Base-by-base conservation (phyloP, 371 early-diverging fungal genomes). In the Paraphysoderma sedebokerense region DNA sequence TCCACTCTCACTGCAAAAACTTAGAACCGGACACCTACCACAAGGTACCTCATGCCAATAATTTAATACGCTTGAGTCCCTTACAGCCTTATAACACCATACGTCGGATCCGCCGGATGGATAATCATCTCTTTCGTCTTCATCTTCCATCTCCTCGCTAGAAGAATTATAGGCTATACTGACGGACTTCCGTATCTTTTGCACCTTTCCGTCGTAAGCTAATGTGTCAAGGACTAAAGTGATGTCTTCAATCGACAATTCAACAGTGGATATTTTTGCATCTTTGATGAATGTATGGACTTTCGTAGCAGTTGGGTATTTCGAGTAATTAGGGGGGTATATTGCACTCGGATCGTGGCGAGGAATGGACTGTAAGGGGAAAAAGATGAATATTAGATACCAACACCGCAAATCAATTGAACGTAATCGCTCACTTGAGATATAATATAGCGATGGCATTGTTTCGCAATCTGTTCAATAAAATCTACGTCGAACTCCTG, bases 401-500 rank as follows among this genome's bases (percentile, higher is more conserved):
- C 22, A 0, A 12, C 11, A 6, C 9, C 39, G 50, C 1, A 15
- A 34, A 9, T 28, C 20, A 31, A 13, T 9, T 5, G 47, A 45
- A 4, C 29, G 20, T 2, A n/a, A 20, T 29, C 5, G 39, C 63
- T 57, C 61, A 82, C 81, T 56, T 75, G 75, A 36, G 70, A 60
- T 15, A 63, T 55, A 35, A 95, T 84, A 53, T 69, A 86, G 54
- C 83, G 75, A 56, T 80, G 74, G 54, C 81, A 74, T 36, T 80
- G 78, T 5, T 68, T 61, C 32, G 84, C 70, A 22, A 98, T 56
- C 49, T 72, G 76, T 33, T 92, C 82, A 47, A 96, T 88, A 59
- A 97, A 96, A 20, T 88, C 90, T 4, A 72, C 71, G 67, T 98
- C 98, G 51, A 98, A 66, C 49, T 92, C 93, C 53, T 92, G 85